These are phyloP conservation scores for Abelmoschus esculentus DNA, from an alignment of 345 rosid species.

Conservation along the genomic window DNA sequence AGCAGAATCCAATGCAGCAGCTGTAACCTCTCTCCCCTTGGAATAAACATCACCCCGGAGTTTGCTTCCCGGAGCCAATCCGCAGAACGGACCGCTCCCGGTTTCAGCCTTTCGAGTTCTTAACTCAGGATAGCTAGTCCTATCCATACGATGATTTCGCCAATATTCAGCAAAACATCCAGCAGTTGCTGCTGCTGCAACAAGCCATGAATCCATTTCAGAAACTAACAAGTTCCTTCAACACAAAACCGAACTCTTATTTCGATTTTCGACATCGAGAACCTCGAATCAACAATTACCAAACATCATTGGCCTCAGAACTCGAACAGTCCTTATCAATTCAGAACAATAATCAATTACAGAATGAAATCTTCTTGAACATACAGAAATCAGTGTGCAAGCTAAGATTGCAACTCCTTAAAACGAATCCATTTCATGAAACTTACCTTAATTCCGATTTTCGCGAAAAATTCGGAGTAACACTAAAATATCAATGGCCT, in stretches of 20 bases:
- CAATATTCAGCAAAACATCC: constrained; percentile 54
- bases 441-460: neutral
- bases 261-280: constrained; percentile 14
- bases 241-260: constrained; percentile 7
- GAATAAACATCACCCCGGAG: constrained; percentile 23
- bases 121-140: constrained; percentile 22
- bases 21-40: constrained; percentile 9
- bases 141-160: constrained; percentile 32
- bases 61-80: constrained; percentile 25
- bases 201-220: constrained; percentile 64
- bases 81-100: constrained; percentile 15
- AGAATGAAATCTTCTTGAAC: neutral
- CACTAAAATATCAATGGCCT: too few relatives aligned
- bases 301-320: neutral
- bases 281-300: constrained; percentile 15
- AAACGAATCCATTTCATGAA: neutral
- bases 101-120: constrained; percentile 25
- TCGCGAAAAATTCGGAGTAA: too few relatives aligned
- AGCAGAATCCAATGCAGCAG: constrained; percentile 31
- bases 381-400: neutral
- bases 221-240: constrained; percentile 23
- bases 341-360: neutral
- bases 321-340: neutral
- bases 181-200: constrained; percentile 74
- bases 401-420: neutral